Evolutionary conservation across 1,284 basidiomycete genomes (phyloP).

Genomic region (Fomitopsis pinicola): DNA sequence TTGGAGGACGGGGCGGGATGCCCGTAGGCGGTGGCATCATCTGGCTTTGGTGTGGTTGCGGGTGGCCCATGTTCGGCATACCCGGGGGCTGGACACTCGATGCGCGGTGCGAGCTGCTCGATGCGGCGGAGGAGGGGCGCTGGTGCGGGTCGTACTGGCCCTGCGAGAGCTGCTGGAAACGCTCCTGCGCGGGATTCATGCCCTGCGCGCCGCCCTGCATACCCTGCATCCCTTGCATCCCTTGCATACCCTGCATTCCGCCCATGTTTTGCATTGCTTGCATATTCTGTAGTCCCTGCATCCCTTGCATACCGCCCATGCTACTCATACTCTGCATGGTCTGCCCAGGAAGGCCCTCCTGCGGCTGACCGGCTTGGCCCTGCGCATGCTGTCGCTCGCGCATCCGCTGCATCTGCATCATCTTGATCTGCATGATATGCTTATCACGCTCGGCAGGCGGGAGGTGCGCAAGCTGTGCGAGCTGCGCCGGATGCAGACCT

Average conservation of each 20-base stretch:
- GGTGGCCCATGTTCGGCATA: not conserved
- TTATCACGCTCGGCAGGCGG: slow-evolving; percentile 5
- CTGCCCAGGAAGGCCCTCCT: slow-evolving; percentile 2
- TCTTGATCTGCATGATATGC: slow-evolving; percentile 12
- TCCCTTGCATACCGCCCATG: not conserved
- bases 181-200: slow-evolving; percentile 10
- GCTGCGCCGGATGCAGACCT: slow-evolving; percentile 9
- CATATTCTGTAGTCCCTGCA: slow-evolving; percentile 7
- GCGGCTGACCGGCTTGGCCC: slow-evolving; percentile 1
- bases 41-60: slow-evolving; percentile 5
- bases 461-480: slow-evolving; percentile 16
- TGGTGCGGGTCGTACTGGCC: slow-evolving; percentile 8
- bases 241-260: not conserved
- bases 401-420: slow-evolving; percentile 13
- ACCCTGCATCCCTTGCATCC: not conserved
- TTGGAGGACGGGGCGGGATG: slow-evolving; percentile 20
- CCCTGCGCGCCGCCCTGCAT: slow-evolving; percentile 9
- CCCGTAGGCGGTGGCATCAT: slow-evolving; percentile 21
- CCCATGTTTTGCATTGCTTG: slow-evolving; percentile 5
- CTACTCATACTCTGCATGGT: slow-evolving; percentile 6
- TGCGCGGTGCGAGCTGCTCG: slow-evolving; percentile 11
- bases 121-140: slow-evolving; percentile 16
- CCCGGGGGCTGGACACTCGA: slow-evolving; percentile 1
- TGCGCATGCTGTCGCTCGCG: slow-evolving; percentile 9
- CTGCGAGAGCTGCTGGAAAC: slow-evolving; percentile 5